A percentile compares a stretch with the other conserved stretches of the same genome.
Conservation (phyloP, 495 filamentous ascomycete species). For the Hyaloscypha finlandica region DNA sequence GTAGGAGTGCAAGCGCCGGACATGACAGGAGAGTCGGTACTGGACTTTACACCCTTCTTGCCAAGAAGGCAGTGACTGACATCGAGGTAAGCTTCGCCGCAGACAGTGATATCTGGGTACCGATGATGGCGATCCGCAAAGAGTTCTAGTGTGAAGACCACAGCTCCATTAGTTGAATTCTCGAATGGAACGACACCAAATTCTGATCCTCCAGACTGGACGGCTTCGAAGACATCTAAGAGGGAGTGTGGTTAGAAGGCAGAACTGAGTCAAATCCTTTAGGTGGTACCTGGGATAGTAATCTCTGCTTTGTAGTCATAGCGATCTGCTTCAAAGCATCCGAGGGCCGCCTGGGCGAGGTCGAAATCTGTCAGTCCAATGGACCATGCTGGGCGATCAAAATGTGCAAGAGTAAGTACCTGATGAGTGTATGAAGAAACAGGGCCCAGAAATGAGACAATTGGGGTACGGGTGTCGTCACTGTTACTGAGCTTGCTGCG, state of each 20-base stretch:
- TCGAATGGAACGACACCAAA: constrained; percentile 93
- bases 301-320: constrained; percentile 58
- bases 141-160: constrained; percentile 84
- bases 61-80: constrained; percentile 85
- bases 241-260: not conserved
- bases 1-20: constrained; percentile 31
- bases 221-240: constrained; percentile 74
- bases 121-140: constrained; percentile 67
- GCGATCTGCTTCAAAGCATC: constrained; percentile 56
- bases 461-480: constrained; percentile 18
- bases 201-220: constrained; percentile 62
- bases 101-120: constrained; percentile 69
- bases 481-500: not conserved
- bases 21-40: constrained; percentile 23
- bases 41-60: constrained; percentile 24
- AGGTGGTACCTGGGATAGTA: constrained; percentile 58
- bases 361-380: constrained; percentile 29
- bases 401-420: constrained; percentile 48
- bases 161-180: constrained; percentile 91
- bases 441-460: constrained; percentile 84
- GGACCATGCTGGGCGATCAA: constrained; percentile 10
- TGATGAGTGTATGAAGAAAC: constrained; percentile 88
- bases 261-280: not conserved
- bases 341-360: constrained; percentile 61
- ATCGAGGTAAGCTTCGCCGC: constrained; percentile 77